These are phyloP conservation scores for Penicillium nordicum DNA, from an alignment of 2,329 filamentous ascomycete species.

Conservation along the genomic window DNA sequence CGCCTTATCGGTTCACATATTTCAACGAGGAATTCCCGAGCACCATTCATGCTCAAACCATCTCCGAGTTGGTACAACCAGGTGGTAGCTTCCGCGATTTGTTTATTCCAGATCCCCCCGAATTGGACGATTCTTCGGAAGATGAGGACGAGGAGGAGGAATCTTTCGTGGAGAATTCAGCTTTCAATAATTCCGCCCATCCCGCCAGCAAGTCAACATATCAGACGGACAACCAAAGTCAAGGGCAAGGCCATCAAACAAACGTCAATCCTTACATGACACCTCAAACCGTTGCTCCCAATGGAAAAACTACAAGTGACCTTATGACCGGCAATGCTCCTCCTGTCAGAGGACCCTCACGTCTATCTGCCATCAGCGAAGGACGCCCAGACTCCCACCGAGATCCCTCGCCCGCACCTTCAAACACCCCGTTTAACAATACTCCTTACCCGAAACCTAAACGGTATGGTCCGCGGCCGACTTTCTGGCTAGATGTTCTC, in stretches of 20 bases:
- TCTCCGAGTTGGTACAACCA: slow-evolving; percentile 85
- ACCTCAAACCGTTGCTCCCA: not conserved
- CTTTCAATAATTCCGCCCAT: slow-evolving; percentile 4
- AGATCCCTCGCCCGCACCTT: slow-evolving; percentile 24
- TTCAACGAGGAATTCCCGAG: slow-evolving; percentile 97
- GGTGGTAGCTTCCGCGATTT: slow-evolving; percentile 81
- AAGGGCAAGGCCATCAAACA: slow-evolving; percentile 1
- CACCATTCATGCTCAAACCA: slow-evolving; percentile 93
- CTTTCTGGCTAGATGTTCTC: slow-evolving; percentile 94
- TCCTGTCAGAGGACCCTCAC: slow-evolving; percentile 22
- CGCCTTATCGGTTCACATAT: slow-evolving; percentile 93
- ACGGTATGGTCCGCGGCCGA: slow-evolving; percentile 75
- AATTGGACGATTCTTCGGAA: slow-evolving; percentile 69
- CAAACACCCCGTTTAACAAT: slow-evolving; percentile 14
- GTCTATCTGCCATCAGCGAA: slow-evolving; percentile 38
- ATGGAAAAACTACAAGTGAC: slow-evolving; percentile 9
- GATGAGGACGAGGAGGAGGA: slow-evolving; percentile 53
- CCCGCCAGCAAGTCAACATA: not conserved
- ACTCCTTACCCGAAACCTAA: slow-evolving; percentile 40
- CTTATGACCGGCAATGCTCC: not conserved
- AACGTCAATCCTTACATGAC: not conserved
- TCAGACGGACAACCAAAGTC: slow-evolving; percentile 9
- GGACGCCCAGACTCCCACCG: slow-evolving; percentile 29
- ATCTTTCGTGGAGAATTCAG: slow-evolving; percentile 21
- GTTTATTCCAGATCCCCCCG: slow-evolving; percentile 81